Percentiles rank a stretch among this genome's conserved stretches.
phyloP scores from a whole-genome alignment of 768 basidiomycete genomes.

The Lactarius indigo region DNA sequence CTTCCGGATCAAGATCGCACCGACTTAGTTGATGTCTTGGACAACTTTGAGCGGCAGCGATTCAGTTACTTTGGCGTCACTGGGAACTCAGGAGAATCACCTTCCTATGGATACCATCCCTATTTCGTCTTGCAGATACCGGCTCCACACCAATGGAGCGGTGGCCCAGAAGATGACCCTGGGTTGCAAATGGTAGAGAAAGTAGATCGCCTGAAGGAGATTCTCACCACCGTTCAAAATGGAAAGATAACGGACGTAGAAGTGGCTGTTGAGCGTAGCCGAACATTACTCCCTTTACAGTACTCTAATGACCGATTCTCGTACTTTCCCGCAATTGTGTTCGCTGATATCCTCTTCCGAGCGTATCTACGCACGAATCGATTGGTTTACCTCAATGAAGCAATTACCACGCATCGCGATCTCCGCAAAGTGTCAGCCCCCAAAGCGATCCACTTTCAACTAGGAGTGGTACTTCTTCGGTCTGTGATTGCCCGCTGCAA shows the following conservation, averaged over 20 bases:
- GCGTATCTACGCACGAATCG: neutral
- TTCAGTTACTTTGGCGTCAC: too few relatives aligned
- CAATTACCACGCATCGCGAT: neutral
- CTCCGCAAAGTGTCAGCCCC: too few relatives aligned
- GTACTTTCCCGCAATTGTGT: fast-evolving
- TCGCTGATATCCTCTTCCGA: neutral
- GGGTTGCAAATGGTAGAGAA: neutral
- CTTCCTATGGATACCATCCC: too few relatives aligned
- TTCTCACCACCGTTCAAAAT: neutral
- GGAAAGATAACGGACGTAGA: neutral
- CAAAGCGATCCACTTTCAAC: neutral
- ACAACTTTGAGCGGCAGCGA: neutral
- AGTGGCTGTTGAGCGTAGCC: neutral
- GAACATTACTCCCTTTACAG: neutral
- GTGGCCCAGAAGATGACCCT: neutral
- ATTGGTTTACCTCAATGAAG: neutral
- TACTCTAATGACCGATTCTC: neutral
- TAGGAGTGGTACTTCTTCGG: neutral
- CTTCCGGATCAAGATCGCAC: neutral
- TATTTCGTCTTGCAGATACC: too few relatives aligned
- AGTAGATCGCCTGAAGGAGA: neutral
- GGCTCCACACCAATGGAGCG: too few relatives aligned
- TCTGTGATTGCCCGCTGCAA: neutral
- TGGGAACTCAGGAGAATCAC: too few relatives aligned
- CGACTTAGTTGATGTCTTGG: neutral